These are phyloP conservation scores for Sisymbrium altissimum DNA, from an alignment of 345 rosid genomes.

Conservation along the genomic window DNA sequence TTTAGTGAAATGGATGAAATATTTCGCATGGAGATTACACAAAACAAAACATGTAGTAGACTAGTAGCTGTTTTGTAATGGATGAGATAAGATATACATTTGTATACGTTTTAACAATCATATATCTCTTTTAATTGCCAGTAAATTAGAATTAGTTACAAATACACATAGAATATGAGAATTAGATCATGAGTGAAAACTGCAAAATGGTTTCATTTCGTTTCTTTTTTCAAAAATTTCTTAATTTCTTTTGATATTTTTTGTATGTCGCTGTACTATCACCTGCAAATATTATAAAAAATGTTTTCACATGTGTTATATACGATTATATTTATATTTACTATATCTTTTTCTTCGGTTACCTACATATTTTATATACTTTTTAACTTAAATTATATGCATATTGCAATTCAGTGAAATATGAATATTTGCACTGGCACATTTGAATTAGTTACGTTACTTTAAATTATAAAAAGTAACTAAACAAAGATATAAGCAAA, in stretches of 20 bases:
- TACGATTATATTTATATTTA: no score
- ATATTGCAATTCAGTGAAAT: neutral
- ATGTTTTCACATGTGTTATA: neutral
- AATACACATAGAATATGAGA: neutral
- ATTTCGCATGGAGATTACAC: neutral
- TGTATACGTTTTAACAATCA: neutral
- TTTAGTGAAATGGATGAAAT: neutral
- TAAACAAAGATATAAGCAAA: no score
- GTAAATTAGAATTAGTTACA: neutral
- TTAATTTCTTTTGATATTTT: neutral
- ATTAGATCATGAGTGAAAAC: neutral
- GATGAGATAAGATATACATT: neutral
- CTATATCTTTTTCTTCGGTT: no score
- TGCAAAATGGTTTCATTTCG: neutral
- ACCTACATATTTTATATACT: no score
- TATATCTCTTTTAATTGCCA: neutral
- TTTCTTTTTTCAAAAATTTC: neutral
- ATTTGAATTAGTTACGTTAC: no score
- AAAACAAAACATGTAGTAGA: neutral
- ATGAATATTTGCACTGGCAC: no score
- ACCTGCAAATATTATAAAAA: neutral
- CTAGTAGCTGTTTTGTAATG: neutral
- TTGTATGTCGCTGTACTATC: neutral
- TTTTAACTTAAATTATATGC: neutral
- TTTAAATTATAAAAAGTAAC: no score